These are phyloP conservation scores for Neurospora sp. DNA, from an alignment of 495 filamentous ascomycete genomes.

Conservation along the genomic window DNA sequence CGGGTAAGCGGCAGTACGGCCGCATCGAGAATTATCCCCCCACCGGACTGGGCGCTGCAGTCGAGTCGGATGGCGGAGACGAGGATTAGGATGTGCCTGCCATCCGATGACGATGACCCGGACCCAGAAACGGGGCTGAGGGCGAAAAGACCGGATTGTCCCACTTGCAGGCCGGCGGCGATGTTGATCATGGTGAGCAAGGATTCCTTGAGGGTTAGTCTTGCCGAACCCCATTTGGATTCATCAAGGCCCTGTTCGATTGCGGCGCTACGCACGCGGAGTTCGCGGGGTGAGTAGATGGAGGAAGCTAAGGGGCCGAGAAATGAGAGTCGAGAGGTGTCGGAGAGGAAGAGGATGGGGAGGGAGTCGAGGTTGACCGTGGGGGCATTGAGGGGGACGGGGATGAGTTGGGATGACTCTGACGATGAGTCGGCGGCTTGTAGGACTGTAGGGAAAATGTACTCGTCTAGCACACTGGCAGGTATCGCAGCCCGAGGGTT, in stretches of 20 bases:
- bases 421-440: neutral
- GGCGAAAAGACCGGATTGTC: conserved; percentile 25
- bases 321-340: conserved; percentile 21
- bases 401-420: conserved; percentile 3
- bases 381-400: conserved; percentile 27
- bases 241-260: neutral
- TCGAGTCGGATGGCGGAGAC: conserved; percentile 32
- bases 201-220: conserved; percentile 39
- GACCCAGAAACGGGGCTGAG: conserved; percentile 16
- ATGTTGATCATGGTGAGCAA: conserved; percentile 36
- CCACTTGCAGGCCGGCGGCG: conserved; percentile 30
- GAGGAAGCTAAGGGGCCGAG: conserved; percentile 24
- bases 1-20: conserved; percentile 36
- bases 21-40: conserved; percentile 33
- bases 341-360: conserved; percentile 26
- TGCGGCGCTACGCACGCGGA: conserved; percentile 11
- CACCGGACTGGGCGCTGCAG: conserved; percentile 20
- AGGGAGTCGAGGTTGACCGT: conserved; percentile 32
- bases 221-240: conserved; percentile 5
- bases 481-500: neutral
- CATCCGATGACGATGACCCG: neutral
- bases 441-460: conserved; percentile 20
- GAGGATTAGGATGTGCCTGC: conserved; percentile 31
- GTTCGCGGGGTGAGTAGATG: conserved; percentile 33
- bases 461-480: conserved; percentile 14